These are phyloP conservation scores for Carex myosuroides DNA, from an alignment of 176 grass and related monocot species.

Conservation along the genomic window DNA sequence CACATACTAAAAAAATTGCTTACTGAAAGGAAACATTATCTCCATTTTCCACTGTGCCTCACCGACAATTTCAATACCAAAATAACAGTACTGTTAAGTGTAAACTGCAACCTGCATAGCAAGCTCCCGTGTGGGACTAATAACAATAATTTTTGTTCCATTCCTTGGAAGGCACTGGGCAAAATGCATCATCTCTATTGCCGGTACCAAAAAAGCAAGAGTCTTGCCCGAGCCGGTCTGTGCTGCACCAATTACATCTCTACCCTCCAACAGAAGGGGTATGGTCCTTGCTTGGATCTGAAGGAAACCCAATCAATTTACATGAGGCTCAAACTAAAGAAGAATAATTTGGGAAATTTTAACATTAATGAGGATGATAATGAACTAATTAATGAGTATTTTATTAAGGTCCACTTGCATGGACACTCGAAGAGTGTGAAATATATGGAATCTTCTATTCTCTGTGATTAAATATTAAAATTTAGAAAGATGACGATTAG, in stretches of 20 bases:
- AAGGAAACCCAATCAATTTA: neutral
- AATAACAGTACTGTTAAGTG: neutral
- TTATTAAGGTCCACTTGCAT: neutral
- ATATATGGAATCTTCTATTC: neutral
- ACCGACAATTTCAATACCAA: neutral
- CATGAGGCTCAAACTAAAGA: neutral
- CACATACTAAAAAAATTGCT: neutral
- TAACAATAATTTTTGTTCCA: conserved; percentile 28
- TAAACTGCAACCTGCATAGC: conserved; percentile 30
- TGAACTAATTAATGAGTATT: neutral
- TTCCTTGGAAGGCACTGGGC: conserved; percentile 27
- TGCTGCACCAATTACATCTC: conserved; percentile 35
- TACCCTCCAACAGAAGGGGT: conserved; percentile 33
- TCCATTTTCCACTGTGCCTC: neutral
- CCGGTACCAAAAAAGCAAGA: conserved; percentile 37
- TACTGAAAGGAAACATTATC: neutral
- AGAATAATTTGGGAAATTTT: neutral
- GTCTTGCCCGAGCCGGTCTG: conserved; percentile 40
- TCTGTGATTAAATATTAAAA: neutral
- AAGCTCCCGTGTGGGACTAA: conserved; percentile 43
- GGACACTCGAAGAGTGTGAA: neutral
- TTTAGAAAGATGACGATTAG: neutral
- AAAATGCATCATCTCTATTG: conserved; percentile 30
- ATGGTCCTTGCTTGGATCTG: conserved; percentile 42
- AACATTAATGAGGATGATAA: neutral